Conservation (phyloP, 2,329 filamentous ascomycete genomes). For the Trichoderma atroviride region DNA sequence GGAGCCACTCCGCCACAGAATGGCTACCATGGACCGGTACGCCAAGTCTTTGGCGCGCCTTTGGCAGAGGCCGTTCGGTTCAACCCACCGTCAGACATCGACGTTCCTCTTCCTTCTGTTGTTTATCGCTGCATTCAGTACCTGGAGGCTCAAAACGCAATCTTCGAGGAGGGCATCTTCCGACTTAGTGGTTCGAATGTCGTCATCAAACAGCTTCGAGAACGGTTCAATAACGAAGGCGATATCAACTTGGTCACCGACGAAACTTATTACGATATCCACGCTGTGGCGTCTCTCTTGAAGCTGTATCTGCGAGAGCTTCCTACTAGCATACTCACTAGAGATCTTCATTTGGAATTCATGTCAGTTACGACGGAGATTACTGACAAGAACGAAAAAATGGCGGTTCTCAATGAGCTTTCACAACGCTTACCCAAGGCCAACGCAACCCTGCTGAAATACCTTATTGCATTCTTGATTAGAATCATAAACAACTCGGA, state of each 20-base stretch:
- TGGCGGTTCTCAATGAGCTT: conserved; percentile 73
- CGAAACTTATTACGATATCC: conserved; percentile 88
- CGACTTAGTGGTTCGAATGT: conserved; percentile 95
- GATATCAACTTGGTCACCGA: conserved; percentile 86
- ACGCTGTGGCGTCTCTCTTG: conserved; percentile 89
- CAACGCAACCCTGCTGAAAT: conserved; percentile 80
- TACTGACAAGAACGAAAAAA: conserved; percentile 72
- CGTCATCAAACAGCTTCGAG: conserved; percentile 85
- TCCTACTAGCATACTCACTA: conserved; percentile 85
- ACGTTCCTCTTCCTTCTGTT: conserved; percentile 81
- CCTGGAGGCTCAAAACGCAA: conserved; percentile 77
- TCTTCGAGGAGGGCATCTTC: conserved; percentile 92
- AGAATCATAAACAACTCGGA: conserved; percentile 88
- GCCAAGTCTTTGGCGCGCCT: conserved; percentile 81
- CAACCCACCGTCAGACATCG: conserved; percentile 71
- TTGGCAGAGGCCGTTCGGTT: conserved; percentile 84
- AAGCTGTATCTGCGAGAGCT: conserved; percentile 94
- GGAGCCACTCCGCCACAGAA: conserved; percentile 48
- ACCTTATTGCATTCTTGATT: conserved; percentile 85
- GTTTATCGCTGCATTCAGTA: conserved; percentile 97
- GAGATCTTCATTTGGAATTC: conserved; percentile 89
- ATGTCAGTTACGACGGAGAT: conserved; percentile 79
- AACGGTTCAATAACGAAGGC: conserved; percentile 90
- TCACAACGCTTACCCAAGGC: conserved; percentile 77
- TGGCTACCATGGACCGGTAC: conserved; percentile 56